Base-by-base conservation (phyloP, 1,284 basidiomycete species). In the Gomphus bonarii region DNA sequence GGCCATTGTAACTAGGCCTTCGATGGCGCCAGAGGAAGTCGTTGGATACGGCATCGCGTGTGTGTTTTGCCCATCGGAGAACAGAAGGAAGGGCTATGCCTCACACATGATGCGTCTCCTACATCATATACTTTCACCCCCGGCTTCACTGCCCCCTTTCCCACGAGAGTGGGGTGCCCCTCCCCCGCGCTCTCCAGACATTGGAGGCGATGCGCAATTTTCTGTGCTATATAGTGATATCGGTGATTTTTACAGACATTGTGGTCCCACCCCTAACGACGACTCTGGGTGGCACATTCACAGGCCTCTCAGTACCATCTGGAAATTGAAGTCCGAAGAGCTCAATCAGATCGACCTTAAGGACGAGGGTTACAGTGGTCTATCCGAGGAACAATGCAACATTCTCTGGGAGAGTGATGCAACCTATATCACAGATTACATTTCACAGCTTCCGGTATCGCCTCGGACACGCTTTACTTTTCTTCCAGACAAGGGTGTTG, bases 181-280 rank as follows among this genome's bases (percentile, higher is more conserved):
- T 12, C 72, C 72, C 7, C 60, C 63, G 54, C 20, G 59, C 20
- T 54, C 62, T 1, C 33, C 49, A 3, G 58, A 60, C 12, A 58
- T 66, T 5, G 58, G 63, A 38, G 60, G 69, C 8, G 63, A 72
- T 52, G 75, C 67, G 0, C 59, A 63, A 6, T 79, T 82, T 61
- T 82, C 81, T 1, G 74, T 75, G 10, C 69, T 87, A 5, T 86
- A 80, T 67, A 85, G 81, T 65, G 84, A 85, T 61, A 69, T 86
- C 28, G 83, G 84, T 6, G 63, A 71, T 0, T 82, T 83, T 65
- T 87, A 86, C 65, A 62, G 60, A 6, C 59, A 62, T 2, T 75
- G 75, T 55, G 79, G 80, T 0, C 72, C 73, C 5, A 62, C 57
- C 3, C 64, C 65, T 1, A 61, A 66, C 3, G 52, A 61, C 14